These are phyloP conservation scores for Silene coronaria DNA, from an alignment of 179 eudicot species.

Conservation along the genomic window DNA sequence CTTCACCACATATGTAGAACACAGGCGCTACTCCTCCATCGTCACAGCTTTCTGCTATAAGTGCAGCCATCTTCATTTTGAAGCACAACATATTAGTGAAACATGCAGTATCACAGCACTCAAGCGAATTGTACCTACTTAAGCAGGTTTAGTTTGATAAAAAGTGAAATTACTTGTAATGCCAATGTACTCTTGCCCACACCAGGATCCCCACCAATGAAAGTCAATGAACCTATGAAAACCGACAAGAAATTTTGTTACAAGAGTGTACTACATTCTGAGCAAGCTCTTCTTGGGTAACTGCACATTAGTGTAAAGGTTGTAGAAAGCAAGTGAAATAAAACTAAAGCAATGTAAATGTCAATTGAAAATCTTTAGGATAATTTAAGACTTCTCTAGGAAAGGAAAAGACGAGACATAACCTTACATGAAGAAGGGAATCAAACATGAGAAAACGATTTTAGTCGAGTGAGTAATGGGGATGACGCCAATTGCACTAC, in stretches of 20 bases:
- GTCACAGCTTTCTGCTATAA: slow-evolving; percentile 63
- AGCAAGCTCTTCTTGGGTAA: neutral
- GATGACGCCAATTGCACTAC: neutral
- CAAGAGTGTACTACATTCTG: neutral
- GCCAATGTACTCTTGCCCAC: slow-evolving; percentile 92
- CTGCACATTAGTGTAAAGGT: neutral
- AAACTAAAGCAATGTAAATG: neutral
- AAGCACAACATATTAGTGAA: slow-evolving; percentile 21
- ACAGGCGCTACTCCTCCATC: slow-evolving; percentile 54
- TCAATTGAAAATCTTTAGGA: no score
- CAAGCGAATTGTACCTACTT: neutral
- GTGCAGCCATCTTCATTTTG: slow-evolving; percentile 66
- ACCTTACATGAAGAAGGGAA: no score
- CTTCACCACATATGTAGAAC: slow-evolving; percentile 91
- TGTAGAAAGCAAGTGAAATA: neutral
- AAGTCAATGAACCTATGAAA: slow-evolving; percentile 65
- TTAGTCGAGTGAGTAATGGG: neutral
- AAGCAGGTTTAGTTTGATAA: neutral
- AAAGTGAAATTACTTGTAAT: slow-evolving; percentile 50
- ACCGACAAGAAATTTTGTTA: neutral
- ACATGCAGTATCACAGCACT: neutral
- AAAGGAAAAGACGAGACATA: no score
- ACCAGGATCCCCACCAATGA: slow-evolving; percentile 98
- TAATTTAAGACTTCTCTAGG: no score
- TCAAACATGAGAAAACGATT: neutral